These are phyloP conservation scores for Phialophora chinensis DNA, from an alignment of 2,329 filamentous ascomycete genomes.

Conservation along the genomic window DNA sequence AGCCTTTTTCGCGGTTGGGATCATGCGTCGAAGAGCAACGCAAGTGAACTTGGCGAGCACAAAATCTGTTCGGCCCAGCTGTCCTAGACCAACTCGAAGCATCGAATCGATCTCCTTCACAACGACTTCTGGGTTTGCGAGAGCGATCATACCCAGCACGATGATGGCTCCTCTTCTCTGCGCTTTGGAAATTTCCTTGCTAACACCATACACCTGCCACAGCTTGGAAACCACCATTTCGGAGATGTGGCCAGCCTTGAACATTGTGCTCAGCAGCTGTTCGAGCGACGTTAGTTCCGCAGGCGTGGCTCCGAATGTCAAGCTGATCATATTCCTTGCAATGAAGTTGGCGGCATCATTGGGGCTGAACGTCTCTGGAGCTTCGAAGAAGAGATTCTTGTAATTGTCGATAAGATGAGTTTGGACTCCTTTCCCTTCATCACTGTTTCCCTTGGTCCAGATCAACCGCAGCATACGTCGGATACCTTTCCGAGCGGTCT, in stretches of 20 bases:
- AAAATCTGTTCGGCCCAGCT: slow-evolving; percentile 79
- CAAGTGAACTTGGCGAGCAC: slow-evolving; percentile 94
- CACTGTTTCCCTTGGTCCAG: slow-evolving; percentile 99
- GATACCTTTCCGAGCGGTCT: slow-evolving; percentile 90
- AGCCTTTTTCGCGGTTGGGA: slow-evolving; percentile 78
- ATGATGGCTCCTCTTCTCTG: slow-evolving; percentile 94
- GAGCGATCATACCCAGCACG: slow-evolving; percentile 92
- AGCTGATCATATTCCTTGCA: slow-evolving; percentile 97
- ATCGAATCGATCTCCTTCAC: slow-evolving; percentile 95
- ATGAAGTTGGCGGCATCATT: slow-evolving; percentile 96
- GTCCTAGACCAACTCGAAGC: slow-evolving; percentile 84
- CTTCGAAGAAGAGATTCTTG: slow-evolving; percentile 92
- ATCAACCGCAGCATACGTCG: slow-evolving; percentile 94
- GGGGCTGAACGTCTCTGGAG: slow-evolving; percentile 81
- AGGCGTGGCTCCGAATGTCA: slow-evolving; percentile 93
- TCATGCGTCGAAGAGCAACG: slow-evolving; percentile 88
- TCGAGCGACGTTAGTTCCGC: slow-evolving; percentile 95
- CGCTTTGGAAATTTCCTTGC: slow-evolving; percentile 88
- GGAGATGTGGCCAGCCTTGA: slow-evolving; percentile 86
- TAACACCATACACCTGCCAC: slow-evolving; percentile 96
- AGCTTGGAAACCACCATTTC: slow-evolving; percentile 87
- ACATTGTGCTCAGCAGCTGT: slow-evolving; percentile 95
- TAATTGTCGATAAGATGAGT: slow-evolving; percentile 97
- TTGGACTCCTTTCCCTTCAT: slow-evolving; percentile 98
- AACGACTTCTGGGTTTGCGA: slow-evolving; percentile 89